Conservation (phyloP, 192 early-diverging fungal genomes). For the Physocladia obscura region DNA sequence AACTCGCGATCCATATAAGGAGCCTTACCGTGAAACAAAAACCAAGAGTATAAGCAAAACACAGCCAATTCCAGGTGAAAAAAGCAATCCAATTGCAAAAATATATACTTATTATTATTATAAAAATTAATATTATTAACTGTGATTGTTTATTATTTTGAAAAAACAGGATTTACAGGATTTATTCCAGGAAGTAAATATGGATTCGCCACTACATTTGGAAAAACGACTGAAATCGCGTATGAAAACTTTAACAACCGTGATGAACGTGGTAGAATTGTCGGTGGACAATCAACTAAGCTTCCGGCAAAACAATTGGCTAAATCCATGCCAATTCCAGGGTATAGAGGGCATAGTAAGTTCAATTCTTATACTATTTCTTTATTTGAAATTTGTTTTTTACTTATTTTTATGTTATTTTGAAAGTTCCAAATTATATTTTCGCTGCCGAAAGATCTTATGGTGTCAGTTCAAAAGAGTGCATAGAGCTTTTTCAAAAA, state of each 20-base stretch:
- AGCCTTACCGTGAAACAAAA: conserved; percentile 16
- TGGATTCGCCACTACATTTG: conserved; percentile 49
- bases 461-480: conserved; percentile 41
- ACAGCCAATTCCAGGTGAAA: conserved; percentile 46
- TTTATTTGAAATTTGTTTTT: too few species aligned
- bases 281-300: conserved; percentile 11
- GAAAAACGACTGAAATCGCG: conserved; percentile 49
- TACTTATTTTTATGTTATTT: neutral
- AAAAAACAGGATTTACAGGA: conserved; percentile 49
- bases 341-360: conserved; percentile 53
- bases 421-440: conserved; percentile 45
- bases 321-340: conserved; percentile 48
- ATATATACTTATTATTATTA: neutral
- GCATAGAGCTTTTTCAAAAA: conserved; percentile 30
- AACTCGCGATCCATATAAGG: conserved; percentile 34
- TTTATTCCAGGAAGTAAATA: conserved; percentile 53
- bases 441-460: conserved; percentile 49
- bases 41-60: conserved; percentile 29
- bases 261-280: conserved; percentile 41
- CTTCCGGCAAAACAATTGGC: conserved; percentile 44
- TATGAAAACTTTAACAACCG: conserved; percentile 54
- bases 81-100: neutral
- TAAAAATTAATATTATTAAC: neutral
- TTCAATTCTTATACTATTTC: neutral
- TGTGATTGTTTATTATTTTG: neutral